Conservation (phyloP, 2,329 filamentous ascomycete species). For the Colletotrichum sublineola region DNA sequence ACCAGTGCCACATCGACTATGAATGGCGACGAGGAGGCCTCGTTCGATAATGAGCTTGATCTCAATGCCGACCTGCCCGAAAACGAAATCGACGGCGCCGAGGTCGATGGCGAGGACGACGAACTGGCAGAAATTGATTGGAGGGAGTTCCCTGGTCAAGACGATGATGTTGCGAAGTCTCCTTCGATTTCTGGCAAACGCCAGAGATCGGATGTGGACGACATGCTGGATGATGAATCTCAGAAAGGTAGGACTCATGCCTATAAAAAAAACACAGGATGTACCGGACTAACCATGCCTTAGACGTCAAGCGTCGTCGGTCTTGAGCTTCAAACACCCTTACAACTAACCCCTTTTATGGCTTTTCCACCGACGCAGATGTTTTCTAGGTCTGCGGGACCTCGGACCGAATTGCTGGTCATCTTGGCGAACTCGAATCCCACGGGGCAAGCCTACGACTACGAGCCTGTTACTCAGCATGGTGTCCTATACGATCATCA, state of each 20-base stretch:
- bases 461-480: neutral
- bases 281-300: constrained; percentile 30
- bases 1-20: constrained; percentile 52
- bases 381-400: constrained; percentile 23
- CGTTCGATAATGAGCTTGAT: constrained; percentile 51
- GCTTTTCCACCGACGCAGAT: constrained; percentile 1
- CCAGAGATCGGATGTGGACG: constrained; percentile 45
- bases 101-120: constrained; percentile 10
- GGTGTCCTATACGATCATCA: neutral
- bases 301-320: constrained; percentile 48
- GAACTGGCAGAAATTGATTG: constrained; percentile 47
- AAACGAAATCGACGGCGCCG: constrained; percentile 3
- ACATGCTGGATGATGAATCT: constrained; percentile 42
- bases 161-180: constrained; percentile 36
- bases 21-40: constrained; percentile 50
- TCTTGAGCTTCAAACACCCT: constrained; percentile 37
- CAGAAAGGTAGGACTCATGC: constrained; percentile 44
- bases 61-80: constrained; percentile 41
- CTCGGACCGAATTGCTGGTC: neutral
- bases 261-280: neutral
- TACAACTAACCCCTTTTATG: constrained; percentile 32
- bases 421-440: neutral
- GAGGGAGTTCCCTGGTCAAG: constrained; percentile 45
- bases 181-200: constrained; percentile 43
- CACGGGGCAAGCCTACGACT: too few species aligned